Percentiles rank a stretch among this genome's conserved stretches.
These are phyloP conservation scores for Helotiales sp. DNA, from an alignment of 2,329 filamentous ascomycete species.

Conservation along the genomic window DNA sequence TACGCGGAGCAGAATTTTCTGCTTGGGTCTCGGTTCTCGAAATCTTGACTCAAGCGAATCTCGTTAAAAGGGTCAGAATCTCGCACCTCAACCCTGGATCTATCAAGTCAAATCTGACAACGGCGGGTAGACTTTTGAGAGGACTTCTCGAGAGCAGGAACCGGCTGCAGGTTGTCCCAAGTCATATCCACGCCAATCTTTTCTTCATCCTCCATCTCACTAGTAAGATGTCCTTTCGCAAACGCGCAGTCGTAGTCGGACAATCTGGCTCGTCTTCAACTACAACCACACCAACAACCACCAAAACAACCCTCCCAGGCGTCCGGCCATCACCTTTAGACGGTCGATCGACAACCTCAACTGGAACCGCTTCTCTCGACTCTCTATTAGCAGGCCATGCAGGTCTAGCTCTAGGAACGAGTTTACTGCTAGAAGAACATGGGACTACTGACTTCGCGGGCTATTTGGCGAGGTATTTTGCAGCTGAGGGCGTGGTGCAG, in stretches of 20 bases:
- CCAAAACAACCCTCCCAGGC: constrained; percentile 41
- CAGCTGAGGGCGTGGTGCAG: constrained; percentile 89
- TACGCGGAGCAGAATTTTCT: too few relatives aligned
- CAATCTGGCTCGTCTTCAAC: constrained; percentile 19
- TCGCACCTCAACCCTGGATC: too few relatives aligned
- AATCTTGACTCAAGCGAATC: too few relatives aligned
- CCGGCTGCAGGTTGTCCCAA: too few relatives aligned
- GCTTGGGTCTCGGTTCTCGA: too few relatives aligned
- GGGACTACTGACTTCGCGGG: constrained; percentile 95
- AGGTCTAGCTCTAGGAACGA: constrained; percentile 79
- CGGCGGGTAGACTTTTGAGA: too few relatives aligned
- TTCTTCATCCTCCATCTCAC: neutral
- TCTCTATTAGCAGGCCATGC: constrained; percentile 82
- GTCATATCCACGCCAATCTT: neutral
- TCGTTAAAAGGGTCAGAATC: too few relatives aligned
- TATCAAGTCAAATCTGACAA: too few relatives aligned
- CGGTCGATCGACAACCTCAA: constrained; percentile 85
- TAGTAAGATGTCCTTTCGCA: constrained; percentile 64
- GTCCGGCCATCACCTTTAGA: constrained; percentile 86
- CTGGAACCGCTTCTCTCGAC: constrained; percentile 84
- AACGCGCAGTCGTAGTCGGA: constrained; percentile 60
- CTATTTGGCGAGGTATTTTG: constrained; percentile 81
- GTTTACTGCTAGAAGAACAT: constrained; percentile 79
- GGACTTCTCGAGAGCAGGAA: too few relatives aligned
- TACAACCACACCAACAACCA: constrained; percentile 12